These are phyloP conservation scores for Myriosclerotinia duriaeana DNA, from an alignment of 2,329 filamentous ascomycete genomes.

Conservation along the genomic window DNA sequence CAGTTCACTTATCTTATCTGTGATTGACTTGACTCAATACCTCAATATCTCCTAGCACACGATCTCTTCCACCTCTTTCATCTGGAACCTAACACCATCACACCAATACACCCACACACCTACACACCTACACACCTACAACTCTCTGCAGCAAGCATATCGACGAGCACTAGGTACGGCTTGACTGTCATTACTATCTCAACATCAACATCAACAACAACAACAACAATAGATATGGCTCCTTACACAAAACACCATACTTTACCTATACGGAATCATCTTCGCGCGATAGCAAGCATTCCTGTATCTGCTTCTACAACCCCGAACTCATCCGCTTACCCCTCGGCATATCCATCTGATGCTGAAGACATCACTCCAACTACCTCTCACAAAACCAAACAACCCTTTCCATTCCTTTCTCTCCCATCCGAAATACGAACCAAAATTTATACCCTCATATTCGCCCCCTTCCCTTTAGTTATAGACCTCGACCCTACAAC, in stretches of 20 bases:
- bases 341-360: conserved; percentile 37
- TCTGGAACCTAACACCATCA: no score
- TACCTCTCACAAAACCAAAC: conserved; percentile 13
- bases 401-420: conserved; percentile 62
- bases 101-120: no score
- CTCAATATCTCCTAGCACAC: background rate
- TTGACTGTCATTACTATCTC: background rate
- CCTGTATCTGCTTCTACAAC: conserved; percentile 25
- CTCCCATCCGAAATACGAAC: conserved; percentile 69
- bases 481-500: conserved; percentile 68
- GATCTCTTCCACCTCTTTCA: background rate
- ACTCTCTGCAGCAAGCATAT: conserved; percentile 2
- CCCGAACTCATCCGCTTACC: conserved; percentile 29
- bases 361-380: conserved; percentile 32
- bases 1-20: background rate
- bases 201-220: background rate
- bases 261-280: conserved; percentile 15
- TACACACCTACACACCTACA: no score
- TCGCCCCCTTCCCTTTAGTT: conserved; percentile 53
- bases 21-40: background rate
- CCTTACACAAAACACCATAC: conserved; percentile 8
- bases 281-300: conserved; percentile 1
- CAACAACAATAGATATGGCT: background rate
- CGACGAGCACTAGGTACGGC: background rate
- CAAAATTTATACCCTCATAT: conserved; percentile 65